Conservation (phyloP, 805 yeast species). For the Cyberlindnera misumaiensis region DNA sequence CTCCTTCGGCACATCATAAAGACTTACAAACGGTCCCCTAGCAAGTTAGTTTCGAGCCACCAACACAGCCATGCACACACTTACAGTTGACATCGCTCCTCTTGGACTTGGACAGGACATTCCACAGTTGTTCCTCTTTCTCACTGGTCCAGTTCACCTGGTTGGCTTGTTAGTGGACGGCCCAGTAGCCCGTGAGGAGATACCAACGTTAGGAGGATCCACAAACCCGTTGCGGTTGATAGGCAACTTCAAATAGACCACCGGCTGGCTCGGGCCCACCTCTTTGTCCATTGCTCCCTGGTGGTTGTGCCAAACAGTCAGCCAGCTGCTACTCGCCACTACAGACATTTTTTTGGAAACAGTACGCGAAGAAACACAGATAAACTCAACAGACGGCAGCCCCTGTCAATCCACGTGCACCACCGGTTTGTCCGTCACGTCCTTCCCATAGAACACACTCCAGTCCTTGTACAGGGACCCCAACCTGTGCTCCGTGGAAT, state of each 20-base stretch:
- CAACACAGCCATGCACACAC: not conserved
- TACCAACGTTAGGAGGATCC: constrained; percentile 20
- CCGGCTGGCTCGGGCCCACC: constrained; percentile 4
- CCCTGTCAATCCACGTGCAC: not conserved
- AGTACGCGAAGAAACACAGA: too few relatives aligned
- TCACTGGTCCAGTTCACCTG: constrained; percentile 20
- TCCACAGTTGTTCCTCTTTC: constrained; percentile 22
- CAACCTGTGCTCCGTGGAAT: constrained; percentile 28
- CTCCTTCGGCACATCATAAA: too few relatives aligned
- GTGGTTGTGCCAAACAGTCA: not conserved
- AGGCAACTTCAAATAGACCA: constrained; percentile 21
- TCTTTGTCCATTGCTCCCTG: too few relatives aligned
- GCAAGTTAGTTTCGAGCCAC: constrained; percentile 2
- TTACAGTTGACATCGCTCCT: constrained; percentile 21
- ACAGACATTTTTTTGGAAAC: too few relatives aligned
- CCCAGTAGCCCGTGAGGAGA: not conserved
- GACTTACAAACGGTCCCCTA: constrained; percentile 11
- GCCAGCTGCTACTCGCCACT: too few relatives aligned
- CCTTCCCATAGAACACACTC: constrained; percentile 62
- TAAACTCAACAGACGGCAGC: too few relatives aligned
- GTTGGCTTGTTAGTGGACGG: not conserved
- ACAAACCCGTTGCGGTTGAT: constrained; percentile 19
- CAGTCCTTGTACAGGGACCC: constrained; percentile 47
- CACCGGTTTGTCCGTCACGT: constrained; percentile 56
- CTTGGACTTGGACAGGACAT: constrained; percentile 19